Conservation (phyloP, 768 basidiomycete species). For the Naganishia kalamii region DNA sequence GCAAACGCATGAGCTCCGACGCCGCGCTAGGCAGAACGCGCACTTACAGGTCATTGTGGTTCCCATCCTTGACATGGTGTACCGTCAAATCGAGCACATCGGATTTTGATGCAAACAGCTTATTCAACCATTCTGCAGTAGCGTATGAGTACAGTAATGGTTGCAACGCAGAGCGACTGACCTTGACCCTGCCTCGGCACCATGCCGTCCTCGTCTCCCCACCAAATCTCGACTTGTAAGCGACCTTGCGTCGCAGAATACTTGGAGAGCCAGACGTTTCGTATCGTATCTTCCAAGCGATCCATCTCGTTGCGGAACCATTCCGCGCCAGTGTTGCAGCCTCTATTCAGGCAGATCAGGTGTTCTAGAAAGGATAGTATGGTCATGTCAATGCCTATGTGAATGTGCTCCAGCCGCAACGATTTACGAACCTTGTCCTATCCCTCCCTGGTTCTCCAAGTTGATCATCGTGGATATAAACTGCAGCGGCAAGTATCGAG, state of each 20-base stretch:
- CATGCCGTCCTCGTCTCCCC: constrained; percentile 39
- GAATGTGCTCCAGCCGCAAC: neutral
- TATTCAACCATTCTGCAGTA: constrained; percentile 30
- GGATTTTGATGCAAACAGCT: constrained; percentile 21
- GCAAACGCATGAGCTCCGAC: constrained; percentile 5
- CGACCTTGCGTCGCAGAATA: neutral
- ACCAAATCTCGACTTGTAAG: constrained; percentile 34
- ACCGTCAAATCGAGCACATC: constrained; percentile 25
- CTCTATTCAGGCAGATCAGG: constrained; percentile 38
- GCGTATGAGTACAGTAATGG: neutral
- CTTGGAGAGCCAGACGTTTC: neutral
- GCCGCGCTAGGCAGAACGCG: too few relatives aligned
- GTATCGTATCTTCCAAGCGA: constrained; percentile 23
- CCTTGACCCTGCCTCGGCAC: constrained; percentile 36
- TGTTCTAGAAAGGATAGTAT: constrained; percentile 27
- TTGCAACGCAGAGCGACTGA: constrained; percentile 18
- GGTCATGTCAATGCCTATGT: neutral
- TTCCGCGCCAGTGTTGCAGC: constrained; percentile 35
- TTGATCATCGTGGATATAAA: constrained; percentile 4
- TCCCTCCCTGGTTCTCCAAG: constrained; percentile 31
- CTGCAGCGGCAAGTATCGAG: neutral
- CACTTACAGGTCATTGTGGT: constrained; percentile 39
- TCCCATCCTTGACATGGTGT: constrained; percentile 37
- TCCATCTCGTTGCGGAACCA: constrained; percentile 31
- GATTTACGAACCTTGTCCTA: constrained; percentile 32